These are phyloP conservation scores for Athelia psychrophila DNA, from an alignment of 1,284 basidiomycete genomes.

Conservation along the genomic window DNA sequence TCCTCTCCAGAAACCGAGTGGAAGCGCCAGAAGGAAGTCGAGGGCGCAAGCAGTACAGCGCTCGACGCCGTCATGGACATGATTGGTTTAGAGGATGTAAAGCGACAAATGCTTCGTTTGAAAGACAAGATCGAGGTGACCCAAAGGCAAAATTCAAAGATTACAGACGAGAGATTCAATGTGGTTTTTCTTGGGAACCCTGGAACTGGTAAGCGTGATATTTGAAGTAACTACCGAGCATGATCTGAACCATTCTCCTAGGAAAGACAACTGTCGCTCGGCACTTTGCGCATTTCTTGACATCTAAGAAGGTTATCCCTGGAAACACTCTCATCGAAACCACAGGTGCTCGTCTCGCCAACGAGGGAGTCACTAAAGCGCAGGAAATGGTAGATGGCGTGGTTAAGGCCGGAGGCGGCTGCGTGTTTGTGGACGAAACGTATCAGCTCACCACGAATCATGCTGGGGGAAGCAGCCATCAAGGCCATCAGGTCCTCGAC, in stretches of 20 bases:
- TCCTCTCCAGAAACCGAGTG: constrained; percentile 35
- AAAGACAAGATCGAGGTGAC: constrained; percentile 49
- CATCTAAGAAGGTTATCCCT: constrained; percentile 51
- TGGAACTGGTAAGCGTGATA: constrained; percentile 45
- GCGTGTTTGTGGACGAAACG: constrained; percentile 67
- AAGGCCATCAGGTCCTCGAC: constrained; percentile 57
- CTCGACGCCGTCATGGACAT: constrained; percentile 57
- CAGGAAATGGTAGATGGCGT: constrained; percentile 49
- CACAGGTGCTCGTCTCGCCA: constrained; percentile 55
- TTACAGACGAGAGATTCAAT: constrained; percentile 54
- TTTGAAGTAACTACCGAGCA: background rate
- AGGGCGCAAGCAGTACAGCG: constrained; percentile 41
- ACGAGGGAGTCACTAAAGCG: constrained; percentile 49
- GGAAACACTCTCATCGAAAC: constrained; percentile 57
- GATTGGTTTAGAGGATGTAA: constrained; percentile 57
- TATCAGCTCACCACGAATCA: constrained; percentile 55
- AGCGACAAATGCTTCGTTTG: constrained; percentile 45
- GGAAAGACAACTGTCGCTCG: constrained; percentile 71
- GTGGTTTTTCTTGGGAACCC: constrained; percentile 57
- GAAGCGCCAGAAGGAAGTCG: constrained; percentile 44
- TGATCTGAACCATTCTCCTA: constrained; percentile 17
- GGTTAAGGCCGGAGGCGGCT: constrained; percentile 52
- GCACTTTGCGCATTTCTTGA: constrained; percentile 57
- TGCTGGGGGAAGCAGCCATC: constrained; percentile 23
- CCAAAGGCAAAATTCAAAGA: constrained; percentile 40